These are phyloP conservation scores for Linum tenue DNA, from an alignment of 345 rosid species.

Conservation along the genomic window DNA sequence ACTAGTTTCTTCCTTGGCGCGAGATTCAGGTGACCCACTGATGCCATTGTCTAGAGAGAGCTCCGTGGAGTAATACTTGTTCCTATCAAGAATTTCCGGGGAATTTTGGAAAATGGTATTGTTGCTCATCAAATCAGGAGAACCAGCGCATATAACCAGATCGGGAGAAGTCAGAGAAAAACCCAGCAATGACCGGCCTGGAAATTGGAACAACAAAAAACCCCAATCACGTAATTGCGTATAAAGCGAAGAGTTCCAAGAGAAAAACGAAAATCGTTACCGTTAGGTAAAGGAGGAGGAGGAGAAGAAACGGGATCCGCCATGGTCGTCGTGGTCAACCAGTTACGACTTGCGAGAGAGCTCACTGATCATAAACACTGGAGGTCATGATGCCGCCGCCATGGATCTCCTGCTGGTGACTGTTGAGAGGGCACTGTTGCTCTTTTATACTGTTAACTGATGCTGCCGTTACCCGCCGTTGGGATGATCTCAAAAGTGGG, in stretches of 20 bases:
- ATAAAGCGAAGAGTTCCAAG: slow-evolving; percentile 3
- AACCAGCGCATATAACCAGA: slow-evolving; percentile 60
- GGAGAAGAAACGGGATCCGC: slow-evolving; percentile 30
- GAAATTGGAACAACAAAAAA: slow-evolving; percentile 19
- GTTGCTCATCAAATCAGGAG: slow-evolving; percentile 48
- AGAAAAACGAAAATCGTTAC: not conserved
- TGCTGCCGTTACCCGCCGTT: no score
- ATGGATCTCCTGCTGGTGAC: no score
- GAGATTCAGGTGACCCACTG: slow-evolving; percentile 25
- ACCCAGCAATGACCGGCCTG: slow-evolving; percentile 56
- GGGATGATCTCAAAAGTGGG: no score
- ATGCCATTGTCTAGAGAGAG: slow-evolving; percentile 78
- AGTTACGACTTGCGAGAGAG: not conserved
- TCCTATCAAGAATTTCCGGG: slow-evolving; percentile 29
- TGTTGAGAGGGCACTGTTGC: no score
- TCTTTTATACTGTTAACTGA: no score
- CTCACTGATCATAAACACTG: not conserved
- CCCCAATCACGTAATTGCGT: not conserved
- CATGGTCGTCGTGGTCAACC: slow-evolving; percentile 29
- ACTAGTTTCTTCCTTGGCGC: slow-evolving; percentile 13
- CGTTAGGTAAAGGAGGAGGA: not conserved
- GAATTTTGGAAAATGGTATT: slow-evolving; percentile 26
- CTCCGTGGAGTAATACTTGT: slow-evolving; percentile 35
- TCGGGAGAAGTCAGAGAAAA: slow-evolving; percentile 64
- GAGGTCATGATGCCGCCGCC: slow-evolving; percentile 11